Evolutionary conservation across 1,284 basidiomycete genomes (phyloP).

Genomic region (Sporisorium exsertum): DNA sequence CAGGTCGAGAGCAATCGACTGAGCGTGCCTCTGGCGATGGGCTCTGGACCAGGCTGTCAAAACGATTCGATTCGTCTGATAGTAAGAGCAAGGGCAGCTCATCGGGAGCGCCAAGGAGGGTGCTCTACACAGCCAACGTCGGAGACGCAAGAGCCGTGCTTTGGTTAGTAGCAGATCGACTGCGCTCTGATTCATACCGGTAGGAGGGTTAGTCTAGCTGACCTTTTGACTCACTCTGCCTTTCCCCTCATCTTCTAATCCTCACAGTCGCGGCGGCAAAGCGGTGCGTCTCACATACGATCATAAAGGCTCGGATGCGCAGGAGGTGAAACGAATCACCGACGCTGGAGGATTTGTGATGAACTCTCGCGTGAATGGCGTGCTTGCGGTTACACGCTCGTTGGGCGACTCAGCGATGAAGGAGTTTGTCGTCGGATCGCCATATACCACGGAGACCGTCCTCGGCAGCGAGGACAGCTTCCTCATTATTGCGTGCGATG

Average conservation of each 20-base stretch:
- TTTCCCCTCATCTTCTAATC: neutral
- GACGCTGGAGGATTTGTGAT: constrained; percentile 98
- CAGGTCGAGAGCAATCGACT: constrained; percentile 3
- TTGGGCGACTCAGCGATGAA: constrained; percentile 99
- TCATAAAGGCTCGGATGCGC: constrained; percentile 96
- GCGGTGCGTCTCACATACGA: constrained; percentile 96
- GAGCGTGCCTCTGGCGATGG: constrained; percentile 22
- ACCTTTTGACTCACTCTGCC: neutral
- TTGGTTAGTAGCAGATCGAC: constrained; percentile 71
- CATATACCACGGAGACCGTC: constrained; percentile 96
- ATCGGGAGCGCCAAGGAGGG: constrained; percentile 74
- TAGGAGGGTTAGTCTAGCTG: neutral
- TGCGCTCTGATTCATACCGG: too few relatives aligned
- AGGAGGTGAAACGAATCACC: constrained; percentile 95
- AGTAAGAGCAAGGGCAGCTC: constrained; percentile 11
- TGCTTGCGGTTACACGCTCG: constrained; percentile 94
- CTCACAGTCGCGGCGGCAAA: constrained; percentile 78
- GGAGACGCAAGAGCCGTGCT: constrained; percentile 91
- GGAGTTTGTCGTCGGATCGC: constrained; percentile 96
- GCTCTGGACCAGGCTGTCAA: constrained; percentile 38
- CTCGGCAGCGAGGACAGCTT: constrained; percentile 92
- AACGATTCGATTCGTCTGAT: constrained; percentile 35
- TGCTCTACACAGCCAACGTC: constrained; percentile 95
- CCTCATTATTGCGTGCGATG: constrained; percentile 95
- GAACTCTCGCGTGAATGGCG: constrained; percentile 95